A percentile compares a stretch with the other conserved stretches of the same genome.
These are phyloP conservation scores for Trichosporon sp. DNA, from an alignment of 1,284 basidiomycete genomes.

Conservation along the genomic window DNA sequence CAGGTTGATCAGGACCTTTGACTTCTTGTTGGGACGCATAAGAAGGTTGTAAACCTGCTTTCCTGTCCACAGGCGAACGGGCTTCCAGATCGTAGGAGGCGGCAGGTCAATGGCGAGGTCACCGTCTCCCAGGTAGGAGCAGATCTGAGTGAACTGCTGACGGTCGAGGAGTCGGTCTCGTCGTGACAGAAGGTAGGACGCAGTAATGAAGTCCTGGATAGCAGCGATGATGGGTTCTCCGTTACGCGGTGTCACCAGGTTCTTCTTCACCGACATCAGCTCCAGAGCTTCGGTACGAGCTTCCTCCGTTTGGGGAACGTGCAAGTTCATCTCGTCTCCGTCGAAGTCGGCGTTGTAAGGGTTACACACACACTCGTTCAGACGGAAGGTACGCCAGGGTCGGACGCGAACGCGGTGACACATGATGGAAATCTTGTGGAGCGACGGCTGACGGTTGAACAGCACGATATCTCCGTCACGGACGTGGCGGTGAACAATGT, in stretches of 20 bases:
- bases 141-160: slow-evolving; percentile 92
- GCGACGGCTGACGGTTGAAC: slow-evolving; percentile 97
- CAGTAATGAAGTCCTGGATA: slow-evolving; percentile 98
- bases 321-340: slow-evolving; percentile 99
- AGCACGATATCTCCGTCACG: slow-evolving; percentile 95
- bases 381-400: slow-evolving; percentile 94
- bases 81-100: slow-evolving; percentile 91
- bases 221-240: slow-evolving; percentile 98
- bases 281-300: slow-evolving; percentile 95
- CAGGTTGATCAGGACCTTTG: slow-evolving; percentile 84
- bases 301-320: slow-evolving; percentile 98
- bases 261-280: slow-evolving; percentile 97
- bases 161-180: slow-evolving; percentile 93
- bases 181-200: slow-evolving; percentile 89
- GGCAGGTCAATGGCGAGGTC: slow-evolving; percentile 91
- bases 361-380: slow-evolving; percentile 99
- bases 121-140: slow-evolving; percentile 90
- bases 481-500: slow-evolving; percentile 61
- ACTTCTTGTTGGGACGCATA: slow-evolving; percentile 87
- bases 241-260: slow-evolving; percentile 93
- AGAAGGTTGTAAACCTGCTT: slow-evolving; percentile 97
- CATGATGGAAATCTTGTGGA: slow-evolving; percentile 99
- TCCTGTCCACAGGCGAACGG: slow-evolving; percentile 90
- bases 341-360: slow-evolving; percentile 99
- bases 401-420: slow-evolving; percentile 87